Percentiles rank a stretch among this genome's conserved stretches.
phyloP scores from a whole-genome alignment of 805 yeast genomes.

The Ogataea ganodermae region DNA sequence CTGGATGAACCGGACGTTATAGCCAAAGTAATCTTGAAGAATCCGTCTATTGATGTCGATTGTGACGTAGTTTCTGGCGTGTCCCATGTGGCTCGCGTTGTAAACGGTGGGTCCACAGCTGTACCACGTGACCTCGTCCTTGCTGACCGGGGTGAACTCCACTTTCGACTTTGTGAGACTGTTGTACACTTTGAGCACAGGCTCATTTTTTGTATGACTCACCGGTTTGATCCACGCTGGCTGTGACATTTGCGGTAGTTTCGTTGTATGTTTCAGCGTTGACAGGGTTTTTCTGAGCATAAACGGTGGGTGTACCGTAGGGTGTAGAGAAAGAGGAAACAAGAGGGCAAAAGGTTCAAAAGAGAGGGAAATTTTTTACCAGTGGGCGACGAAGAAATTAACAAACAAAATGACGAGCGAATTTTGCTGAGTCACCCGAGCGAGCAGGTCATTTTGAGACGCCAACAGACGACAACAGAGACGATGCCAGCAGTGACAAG shows the following conservation, averaged over 20 bases:
- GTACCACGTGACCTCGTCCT: conserved; percentile 83
- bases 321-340: background rate
- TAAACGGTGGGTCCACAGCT: conserved; percentile 99
- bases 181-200: conserved; percentile 70
- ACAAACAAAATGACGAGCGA: no score
- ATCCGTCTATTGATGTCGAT: conserved; percentile 91
- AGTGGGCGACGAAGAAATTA: no score
- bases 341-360: background rate
- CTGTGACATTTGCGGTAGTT: conserved; percentile 6
- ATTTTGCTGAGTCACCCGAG: no score
- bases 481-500: no score
- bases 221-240: conserved; percentile 36
- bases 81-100: conserved; percentile 97
- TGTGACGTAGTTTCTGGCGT: conserved; percentile 94
- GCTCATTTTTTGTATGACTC: conserved; percentile 21
- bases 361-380: background rate
- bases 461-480: no score
- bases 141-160: conserved; percentile 68
- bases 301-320: background rate
- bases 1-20: conserved; percentile 84
- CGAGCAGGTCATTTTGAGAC: no score
- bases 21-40: conserved; percentile 88
- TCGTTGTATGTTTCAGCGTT: background rate
- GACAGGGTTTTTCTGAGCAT: conserved; percentile 5
- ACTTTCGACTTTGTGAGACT: conserved; percentile 81